Evolutionary conservation across 1,284 basidiomycete genomes (phyloP).

Genomic region (Pseudozyma thailandica): DNA sequence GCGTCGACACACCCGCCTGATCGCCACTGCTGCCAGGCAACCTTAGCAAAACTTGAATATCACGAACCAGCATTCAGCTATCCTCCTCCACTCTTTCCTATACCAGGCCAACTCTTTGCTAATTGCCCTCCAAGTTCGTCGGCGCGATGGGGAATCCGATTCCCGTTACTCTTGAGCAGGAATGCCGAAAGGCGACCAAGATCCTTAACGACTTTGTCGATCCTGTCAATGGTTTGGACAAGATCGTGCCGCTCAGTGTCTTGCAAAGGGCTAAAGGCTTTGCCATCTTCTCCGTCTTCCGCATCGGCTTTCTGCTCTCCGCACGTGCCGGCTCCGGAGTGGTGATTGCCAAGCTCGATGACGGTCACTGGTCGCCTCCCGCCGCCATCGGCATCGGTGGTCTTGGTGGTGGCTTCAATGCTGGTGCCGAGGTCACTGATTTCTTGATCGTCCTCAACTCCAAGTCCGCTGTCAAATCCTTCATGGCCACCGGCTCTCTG

Average conservation of each 20-base stretch:
- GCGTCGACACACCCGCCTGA: too few relatives aligned
- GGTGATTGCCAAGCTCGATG: slow-evolving; percentile 84
- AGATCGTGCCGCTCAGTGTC: slow-evolving; percentile 69
- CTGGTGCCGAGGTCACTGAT: slow-evolving; percentile 89
- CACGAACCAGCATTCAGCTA: too few relatives aligned
- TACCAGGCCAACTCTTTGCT: too few relatives aligned
- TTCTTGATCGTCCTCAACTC: slow-evolving; percentile 93
- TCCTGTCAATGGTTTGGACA: slow-evolving; percentile 61
- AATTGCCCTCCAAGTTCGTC: too few relatives aligned
- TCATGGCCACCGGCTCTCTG: slow-evolving; percentile 93
- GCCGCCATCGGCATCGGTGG: slow-evolving; percentile 91
- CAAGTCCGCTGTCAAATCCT: slow-evolving; percentile 77
- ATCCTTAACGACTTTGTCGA: slow-evolving; percentile 65
- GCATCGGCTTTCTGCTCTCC: slow-evolving; percentile 73
- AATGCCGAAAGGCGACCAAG: slow-evolving; percentile 72
- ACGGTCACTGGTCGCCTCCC: slow-evolving; percentile 93
- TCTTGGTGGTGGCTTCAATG: slow-evolving; percentile 81
- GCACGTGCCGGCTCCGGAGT: slow-evolving; percentile 84
- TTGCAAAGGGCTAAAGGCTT: slow-evolving; percentile 81
- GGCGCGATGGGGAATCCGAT: slow-evolving; percentile 67
- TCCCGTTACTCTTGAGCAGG: slow-evolving; percentile 70
- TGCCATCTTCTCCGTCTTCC: slow-evolving; percentile 73
- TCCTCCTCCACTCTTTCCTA: too few relatives aligned
- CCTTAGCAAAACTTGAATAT: too few relatives aligned
- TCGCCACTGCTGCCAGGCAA: too few relatives aligned